Percentiles rank a stretch among this genome's conserved stretches.
Evolutionary conservation across 352 stramenopile genomes (phyloP).

Genomic region (Stephanocyclus meneghinianus): DNA sequence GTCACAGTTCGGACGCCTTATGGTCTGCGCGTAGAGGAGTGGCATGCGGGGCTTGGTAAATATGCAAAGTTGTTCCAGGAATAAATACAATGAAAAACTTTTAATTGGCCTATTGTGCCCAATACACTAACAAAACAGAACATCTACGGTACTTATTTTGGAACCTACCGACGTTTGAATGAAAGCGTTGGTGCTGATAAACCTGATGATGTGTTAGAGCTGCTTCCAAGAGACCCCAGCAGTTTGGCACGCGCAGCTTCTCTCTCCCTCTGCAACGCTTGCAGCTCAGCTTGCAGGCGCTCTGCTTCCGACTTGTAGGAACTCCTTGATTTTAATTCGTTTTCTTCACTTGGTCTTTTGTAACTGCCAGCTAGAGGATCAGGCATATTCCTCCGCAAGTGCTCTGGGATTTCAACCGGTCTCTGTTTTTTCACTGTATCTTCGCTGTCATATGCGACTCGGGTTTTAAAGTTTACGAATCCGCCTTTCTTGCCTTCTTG

Average conservation of each 20-base stretch:
- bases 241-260: slow-evolving; percentile 30
- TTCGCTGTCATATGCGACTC: slow-evolving; percentile 29
- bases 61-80: slow-evolving; percentile 56
- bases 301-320: slow-evolving; percentile 47
- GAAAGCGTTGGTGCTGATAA: slow-evolving; percentile 33
- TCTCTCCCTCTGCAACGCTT: slow-evolving; percentile 54
- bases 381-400: slow-evolving; percentile 47
- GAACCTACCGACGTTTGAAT: slow-evolving; percentile 40
- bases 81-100: neutral
- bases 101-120: neutral
- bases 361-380: slow-evolving; percentile 28
- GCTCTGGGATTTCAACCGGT: slow-evolving; percentile 52
- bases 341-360: slow-evolving; percentile 21
- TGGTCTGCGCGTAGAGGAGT: slow-evolving; percentile 75
- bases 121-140: neutral
- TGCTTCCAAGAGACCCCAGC: slow-evolving; percentile 7
- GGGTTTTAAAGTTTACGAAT: slow-evolving; percentile 61
- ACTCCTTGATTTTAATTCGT: slow-evolving; percentile 5
- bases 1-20: slow-evolving; percentile 79
- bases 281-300: slow-evolving; percentile 55
- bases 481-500: slow-evolving; percentile 42
- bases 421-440: slow-evolving; percentile 25
- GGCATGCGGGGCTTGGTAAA: slow-evolving; percentile 64
- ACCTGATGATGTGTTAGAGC: slow-evolving; percentile 6
- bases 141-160: neutral